Percentiles rank a stretch among this genome's conserved stretches.
phyloP scores from a whole-genome alignment of 345 rosid genomes.

The Eucalyptus pumila region DNA sequence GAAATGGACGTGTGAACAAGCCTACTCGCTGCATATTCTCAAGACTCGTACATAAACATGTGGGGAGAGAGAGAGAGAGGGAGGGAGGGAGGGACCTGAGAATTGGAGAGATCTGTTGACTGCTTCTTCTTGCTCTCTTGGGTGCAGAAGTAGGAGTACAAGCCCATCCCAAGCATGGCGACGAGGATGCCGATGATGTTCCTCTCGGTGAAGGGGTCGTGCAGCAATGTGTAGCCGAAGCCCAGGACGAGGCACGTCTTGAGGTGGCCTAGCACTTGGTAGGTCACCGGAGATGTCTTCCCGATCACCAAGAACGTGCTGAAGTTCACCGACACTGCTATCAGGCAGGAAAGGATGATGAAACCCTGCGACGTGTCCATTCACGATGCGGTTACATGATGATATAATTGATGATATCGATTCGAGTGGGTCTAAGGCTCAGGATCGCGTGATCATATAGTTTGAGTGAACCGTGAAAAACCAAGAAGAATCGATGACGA shows the following conservation, averaged over 20 bases:
- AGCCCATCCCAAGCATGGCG: slow-evolving; percentile 85
- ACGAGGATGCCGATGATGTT: slow-evolving; percentile 77
- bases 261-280: slow-evolving; percentile 96
- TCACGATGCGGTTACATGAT: neutral
- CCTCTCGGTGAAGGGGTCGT: slow-evolving; percentile 82
- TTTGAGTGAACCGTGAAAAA: neutral
- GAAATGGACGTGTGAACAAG: neutral
- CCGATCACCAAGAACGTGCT: slow-evolving; percentile 97
- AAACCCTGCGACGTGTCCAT: slow-evolving; percentile 39
- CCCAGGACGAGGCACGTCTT: slow-evolving; percentile 90
- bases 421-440: neutral
- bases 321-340: slow-evolving; percentile 93
- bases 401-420: neutral
- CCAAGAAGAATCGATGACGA: neutral
- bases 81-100: slow-evolving; percentile 31
- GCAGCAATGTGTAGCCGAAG: slow-evolving; percentile 80
- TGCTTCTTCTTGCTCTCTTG: slow-evolving; percentile 75
- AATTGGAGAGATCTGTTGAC: slow-evolving; percentile 34
- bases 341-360: slow-evolving; percentile 72
- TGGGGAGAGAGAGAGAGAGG: neutral
- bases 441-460: neutral
- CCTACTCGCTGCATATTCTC: neutral
- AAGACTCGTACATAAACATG: neutral
- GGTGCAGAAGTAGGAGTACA: slow-evolving; percentile 83
- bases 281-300: slow-evolving; percentile 97